These are phyloP conservation scores for Malassezia sympodialis DNA, from an alignment of 1,284 basidiomycete genomes.

Conservation along the genomic window DNA sequence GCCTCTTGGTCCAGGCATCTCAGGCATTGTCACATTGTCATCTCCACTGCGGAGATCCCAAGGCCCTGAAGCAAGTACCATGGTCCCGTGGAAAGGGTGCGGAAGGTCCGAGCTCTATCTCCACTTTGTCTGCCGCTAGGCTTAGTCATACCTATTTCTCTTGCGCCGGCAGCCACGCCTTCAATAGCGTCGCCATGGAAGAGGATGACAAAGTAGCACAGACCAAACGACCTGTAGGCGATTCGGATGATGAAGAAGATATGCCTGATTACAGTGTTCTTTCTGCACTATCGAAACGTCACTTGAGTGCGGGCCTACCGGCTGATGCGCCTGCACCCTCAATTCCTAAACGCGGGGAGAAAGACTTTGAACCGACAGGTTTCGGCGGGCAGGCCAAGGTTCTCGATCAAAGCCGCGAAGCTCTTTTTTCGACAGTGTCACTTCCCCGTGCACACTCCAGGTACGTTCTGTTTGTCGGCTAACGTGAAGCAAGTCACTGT, in stretches of 20 bases:
- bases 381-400: conserved; percentile 61
- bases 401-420: conserved; percentile 67
- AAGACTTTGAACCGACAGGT: conserved; percentile 65
- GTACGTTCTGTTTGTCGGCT: not conserved
- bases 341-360: conserved; percentile 43
- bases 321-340: conserved; percentile 4
- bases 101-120: not conserved
- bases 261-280: conserved; percentile 19
- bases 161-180: not conserved
- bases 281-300: conserved; percentile 5
- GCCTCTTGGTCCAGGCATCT: conserved; percentile 14
- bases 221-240: not conserved
- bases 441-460: conserved; percentile 53
- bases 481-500: conserved; percentile 23
- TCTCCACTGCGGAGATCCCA: not conserved
- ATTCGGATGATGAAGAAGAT: conserved; percentile 15
- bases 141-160: not conserved
- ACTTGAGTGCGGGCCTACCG: not conserved
- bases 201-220: conserved; percentile 5
- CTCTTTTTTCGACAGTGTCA: conserved; percentile 72
- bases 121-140: not conserved
- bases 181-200: conserved; percentile 4
- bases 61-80: not conserved
- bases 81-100: not conserved
- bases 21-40: conserved; percentile 3